Evolutionary conservation across 306 rosid genomes (phyloP).

Genomic region (Medicago lupulina): DNA sequence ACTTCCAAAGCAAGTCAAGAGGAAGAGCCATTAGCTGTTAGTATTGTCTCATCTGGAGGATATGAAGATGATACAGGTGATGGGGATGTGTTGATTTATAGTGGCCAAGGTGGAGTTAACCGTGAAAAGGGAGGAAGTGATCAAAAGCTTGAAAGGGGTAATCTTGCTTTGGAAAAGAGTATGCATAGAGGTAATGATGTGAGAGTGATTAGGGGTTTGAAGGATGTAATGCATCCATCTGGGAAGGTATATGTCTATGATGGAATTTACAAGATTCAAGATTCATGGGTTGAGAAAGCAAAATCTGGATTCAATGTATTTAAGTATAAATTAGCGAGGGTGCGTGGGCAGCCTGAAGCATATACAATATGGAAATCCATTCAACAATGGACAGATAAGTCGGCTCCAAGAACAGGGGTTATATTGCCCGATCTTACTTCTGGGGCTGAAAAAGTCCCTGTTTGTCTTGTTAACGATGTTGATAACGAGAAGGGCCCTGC

Average conservation of each 20-base stretch:
- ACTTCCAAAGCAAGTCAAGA: slow-evolving; percentile 63
- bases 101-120: slow-evolving; percentile 88
- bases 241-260: slow-evolving; percentile 92
- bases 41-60: slow-evolving; percentile 95
- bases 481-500: slow-evolving; percentile 97
- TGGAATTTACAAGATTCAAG: slow-evolving; percentile 84
- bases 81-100: slow-evolving; percentile 78
- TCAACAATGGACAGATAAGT: slow-evolving; percentile 75
- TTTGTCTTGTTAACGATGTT: slow-evolving; percentile 91
- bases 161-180: slow-evolving; percentile 90
- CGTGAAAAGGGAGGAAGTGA: slow-evolving; percentile 73
- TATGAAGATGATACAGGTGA: slow-evolving; percentile 81
- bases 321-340: slow-evolving; percentile 70
- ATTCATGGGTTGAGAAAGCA: slow-evolving; percentile 86
- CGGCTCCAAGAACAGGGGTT: slow-evolving; percentile 67
- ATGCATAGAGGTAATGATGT: slow-evolving; percentile 76
- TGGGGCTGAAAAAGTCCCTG: slow-evolving; percentile 83
- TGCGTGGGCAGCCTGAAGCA: slow-evolving; percentile 75
- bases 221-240: slow-evolving; percentile 58
- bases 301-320: slow-evolving; percentile 82
- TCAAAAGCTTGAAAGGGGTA: slow-evolving; percentile 98
- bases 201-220: slow-evolving; percentile 83
- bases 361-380: slow-evolving; percentile 73
- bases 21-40: slow-evolving; percentile 89
- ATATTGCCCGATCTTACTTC: slow-evolving; percentile 92